Conservation (phyloP, 2,329 filamentous ascomycete species). For the Cordyceps fumosorosea region DNA sequence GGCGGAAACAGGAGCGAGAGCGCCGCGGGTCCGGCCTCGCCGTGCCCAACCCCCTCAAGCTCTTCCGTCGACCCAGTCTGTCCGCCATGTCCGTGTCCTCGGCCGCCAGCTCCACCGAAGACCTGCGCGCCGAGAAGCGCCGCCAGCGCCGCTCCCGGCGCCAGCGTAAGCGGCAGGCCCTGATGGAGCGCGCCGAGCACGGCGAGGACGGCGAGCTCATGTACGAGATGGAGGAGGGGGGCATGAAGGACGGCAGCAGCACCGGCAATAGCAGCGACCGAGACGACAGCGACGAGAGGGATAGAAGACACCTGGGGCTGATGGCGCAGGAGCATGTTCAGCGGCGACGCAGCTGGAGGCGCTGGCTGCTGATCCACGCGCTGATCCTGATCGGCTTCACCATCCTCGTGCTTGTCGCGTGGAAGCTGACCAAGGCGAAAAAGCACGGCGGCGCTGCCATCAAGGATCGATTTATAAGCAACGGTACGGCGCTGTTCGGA, state of each 20-base stretch:
- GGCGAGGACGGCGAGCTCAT: conserved; percentile 71
- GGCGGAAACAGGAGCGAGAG: conserved; percentile 44
- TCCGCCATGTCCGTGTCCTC: conserved; percentile 25
- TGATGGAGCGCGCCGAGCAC: conserved; percentile 46
- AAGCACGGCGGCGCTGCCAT: conserved; percentile 25
- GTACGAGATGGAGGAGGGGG: conserved; percentile 86
- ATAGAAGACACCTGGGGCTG: conserved; percentile 45
- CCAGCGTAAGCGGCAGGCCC: conserved; percentile 45
- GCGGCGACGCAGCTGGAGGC: conserved; percentile 47
- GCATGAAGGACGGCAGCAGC: conserved; percentile 58
- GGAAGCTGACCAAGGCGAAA: conserved; percentile 48
- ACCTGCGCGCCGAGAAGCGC: conserved; percentile 42
- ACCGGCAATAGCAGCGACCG: conserved; percentile 57
- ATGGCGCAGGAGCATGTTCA: conserved; percentile 39
- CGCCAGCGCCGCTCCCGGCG: conserved; percentile 39
- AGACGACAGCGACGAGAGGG: conserved; percentile 51
- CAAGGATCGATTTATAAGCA: conserved; percentile 43
- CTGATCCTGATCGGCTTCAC: conserved; percentile 48
- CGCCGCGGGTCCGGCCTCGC: conserved; percentile 42
- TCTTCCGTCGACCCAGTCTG: conserved; percentile 34
- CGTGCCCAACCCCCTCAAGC: conserved; percentile 43
- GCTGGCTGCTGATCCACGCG: conserved; percentile 47
- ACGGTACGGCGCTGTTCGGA: conserved; percentile 82
- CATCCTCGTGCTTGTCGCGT: conserved; percentile 49
- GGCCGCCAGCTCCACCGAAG: conserved; percentile 40